These are phyloP conservation scores for Coemansia sp. DNA, from an alignment of 192 early-diverging fungal species.

Conservation along the genomic window DNA sequence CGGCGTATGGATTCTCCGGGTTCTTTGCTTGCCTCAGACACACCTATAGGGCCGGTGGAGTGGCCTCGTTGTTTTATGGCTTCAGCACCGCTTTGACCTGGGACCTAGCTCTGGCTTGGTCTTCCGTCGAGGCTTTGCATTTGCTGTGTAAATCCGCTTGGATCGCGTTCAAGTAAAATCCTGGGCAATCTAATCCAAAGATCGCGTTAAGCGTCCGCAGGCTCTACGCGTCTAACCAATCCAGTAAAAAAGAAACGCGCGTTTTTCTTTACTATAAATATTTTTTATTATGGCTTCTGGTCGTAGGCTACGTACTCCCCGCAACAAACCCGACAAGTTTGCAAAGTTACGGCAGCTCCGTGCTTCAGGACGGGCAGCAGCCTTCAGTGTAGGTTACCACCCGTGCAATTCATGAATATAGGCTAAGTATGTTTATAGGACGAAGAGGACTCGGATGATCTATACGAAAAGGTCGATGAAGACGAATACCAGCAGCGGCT, in stretches of 20 bases:
- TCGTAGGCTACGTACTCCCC: constrained; percentile 29
- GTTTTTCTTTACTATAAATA: not conserved
- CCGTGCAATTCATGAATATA: too few species aligned
- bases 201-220: too few species aligned
- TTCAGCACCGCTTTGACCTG: constrained; percentile 12
- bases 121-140: constrained; percentile 27
- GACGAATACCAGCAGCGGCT: constrained; percentile 37
- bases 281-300: constrained; percentile 13
- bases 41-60: not conserved
- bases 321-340: constrained; percentile 28
- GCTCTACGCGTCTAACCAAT: too few species aligned
- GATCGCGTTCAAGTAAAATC: not conserved
- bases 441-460: constrained; percentile 16
- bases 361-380: constrained; percentile 33
- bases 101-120: constrained; percentile 31
- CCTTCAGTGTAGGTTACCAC: constrained; percentile 16
- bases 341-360: constrained; percentile 42
- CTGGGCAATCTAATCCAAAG: too few species aligned
- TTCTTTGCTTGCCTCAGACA: constrained; percentile 28
- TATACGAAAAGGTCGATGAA: constrained; percentile 48
- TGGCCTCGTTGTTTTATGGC: constrained; percentile 21
- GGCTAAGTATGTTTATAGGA: too few species aligned
- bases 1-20: constrained; percentile 17
- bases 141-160: constrained; percentile 27
- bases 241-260: too few species aligned